Conservation (phyloP, 345 rosid genomes). For the Lepidium sativum region DNA sequence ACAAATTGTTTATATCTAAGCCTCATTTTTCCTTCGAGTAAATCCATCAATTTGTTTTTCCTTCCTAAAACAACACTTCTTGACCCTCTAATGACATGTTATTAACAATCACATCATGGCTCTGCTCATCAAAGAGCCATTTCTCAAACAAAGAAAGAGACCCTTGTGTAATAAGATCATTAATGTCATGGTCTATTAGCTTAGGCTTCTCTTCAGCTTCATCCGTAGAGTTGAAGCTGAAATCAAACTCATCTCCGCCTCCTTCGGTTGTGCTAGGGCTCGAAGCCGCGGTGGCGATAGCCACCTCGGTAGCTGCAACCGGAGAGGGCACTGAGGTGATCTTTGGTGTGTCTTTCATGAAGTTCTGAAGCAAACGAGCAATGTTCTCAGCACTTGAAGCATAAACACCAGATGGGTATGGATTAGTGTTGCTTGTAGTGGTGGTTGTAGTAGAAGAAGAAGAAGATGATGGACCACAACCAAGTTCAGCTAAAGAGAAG, state of each 20-base stretch:
- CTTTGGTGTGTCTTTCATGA: conserved; percentile 45
- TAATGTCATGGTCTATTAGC: conserved; percentile 26
- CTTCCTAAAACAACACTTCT: conserved; percentile 25
- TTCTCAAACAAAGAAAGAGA: conserved; percentile 55
- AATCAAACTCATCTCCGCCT: conserved; percentile 23
- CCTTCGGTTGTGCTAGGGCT: conserved; percentile 24
- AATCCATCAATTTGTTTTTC: background rate
- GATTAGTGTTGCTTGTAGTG: conserved; percentile 4
- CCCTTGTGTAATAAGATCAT: conserved; percentile 27
- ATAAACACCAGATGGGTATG: conserved; percentile 28
- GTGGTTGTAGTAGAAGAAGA: conserved; percentile 23
- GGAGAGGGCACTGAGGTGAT: background rate
- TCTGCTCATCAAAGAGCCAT: conserved; percentile 67
- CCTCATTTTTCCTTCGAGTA: background rate
- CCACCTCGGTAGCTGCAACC: conserved; percentile 25
- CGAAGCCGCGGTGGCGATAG: conserved; percentile 18
- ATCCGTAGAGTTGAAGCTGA: conserved; percentile 43
- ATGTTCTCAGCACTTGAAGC: conserved; percentile 67
- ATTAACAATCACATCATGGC: conserved; percentile 27
- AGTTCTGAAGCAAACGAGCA: conserved; percentile 56
- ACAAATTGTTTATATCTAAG: conserved; percentile 13
- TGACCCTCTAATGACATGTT: conserved; percentile 35
- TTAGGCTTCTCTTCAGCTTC: conserved; percentile 36
- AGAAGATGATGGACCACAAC: conserved; percentile 16
- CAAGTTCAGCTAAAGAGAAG: conserved; percentile 4